Percentiles rank a stretch among this genome's conserved stretches.
phyloP scores from a whole-genome alignment of 371 early-diverging fungal species.

The Apophysomyces ossiformis region DNA sequence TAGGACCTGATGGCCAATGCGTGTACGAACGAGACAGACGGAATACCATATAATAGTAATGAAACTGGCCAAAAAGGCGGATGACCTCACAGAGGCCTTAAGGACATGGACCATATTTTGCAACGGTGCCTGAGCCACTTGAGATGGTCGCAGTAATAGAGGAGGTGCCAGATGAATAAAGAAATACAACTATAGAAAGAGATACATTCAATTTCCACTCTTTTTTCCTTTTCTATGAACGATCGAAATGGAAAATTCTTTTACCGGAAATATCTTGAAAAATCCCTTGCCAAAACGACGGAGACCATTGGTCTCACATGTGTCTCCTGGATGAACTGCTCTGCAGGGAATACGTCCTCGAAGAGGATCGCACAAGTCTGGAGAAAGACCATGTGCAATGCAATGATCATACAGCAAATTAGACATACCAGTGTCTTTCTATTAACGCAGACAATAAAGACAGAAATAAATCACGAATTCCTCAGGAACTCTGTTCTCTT shows the following conservation, averaged over 20 bases:
- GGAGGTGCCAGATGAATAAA: conserved; percentile 66
- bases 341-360: conserved; percentile 49
- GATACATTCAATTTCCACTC: no score
- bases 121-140: conserved; percentile 39
- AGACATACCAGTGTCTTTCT: conserved; percentile 44
- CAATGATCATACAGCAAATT: conserved; percentile 44
- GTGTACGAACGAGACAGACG: conserved; percentile 60
- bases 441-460: not conserved
- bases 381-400: conserved; percentile 41
- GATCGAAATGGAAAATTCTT: no score
- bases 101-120: conserved; percentile 45
- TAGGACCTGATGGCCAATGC: conserved; percentile 51
- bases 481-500: conserved; percentile 4
- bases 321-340: conserved; percentile 48
- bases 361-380: conserved; percentile 41
- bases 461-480: no score
- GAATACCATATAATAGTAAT: conserved; percentile 65
- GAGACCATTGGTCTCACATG: conserved; percentile 45
- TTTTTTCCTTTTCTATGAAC: no score
- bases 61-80: conserved; percentile 66
- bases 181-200: conserved; percentile 53
- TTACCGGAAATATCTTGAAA: conserved; percentile 47
- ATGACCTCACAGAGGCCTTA: conserved; percentile 54
- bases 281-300: conserved; percentile 53
- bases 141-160: conserved; percentile 53